Evolutionary conservation across 1,284 basidiomycete genomes (phyloP).

Genomic region (Trametes hirsuta): DNA sequence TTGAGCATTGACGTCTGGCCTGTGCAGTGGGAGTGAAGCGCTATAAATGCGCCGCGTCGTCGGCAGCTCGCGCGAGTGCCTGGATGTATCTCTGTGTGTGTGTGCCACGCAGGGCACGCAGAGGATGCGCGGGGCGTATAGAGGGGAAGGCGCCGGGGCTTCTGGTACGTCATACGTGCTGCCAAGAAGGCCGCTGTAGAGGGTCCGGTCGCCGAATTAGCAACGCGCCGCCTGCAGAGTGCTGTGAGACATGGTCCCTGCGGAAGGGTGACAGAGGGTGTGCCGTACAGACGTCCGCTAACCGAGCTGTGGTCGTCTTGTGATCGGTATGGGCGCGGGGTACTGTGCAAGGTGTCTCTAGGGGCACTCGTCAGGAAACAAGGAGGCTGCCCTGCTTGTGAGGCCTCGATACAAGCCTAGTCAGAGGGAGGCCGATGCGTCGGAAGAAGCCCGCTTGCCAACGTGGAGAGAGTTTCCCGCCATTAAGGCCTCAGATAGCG

Average conservation of each 20-base stretch:
- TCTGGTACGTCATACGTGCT: conserved; percentile 14
- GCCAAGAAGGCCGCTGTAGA: conserved; percentile 4
- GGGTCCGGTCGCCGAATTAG: conserved; percentile 10
- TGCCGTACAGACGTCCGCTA: conserved; percentile 5
- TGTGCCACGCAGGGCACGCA: not conserved
- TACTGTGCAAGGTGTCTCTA: not conserved
- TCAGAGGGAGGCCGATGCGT: not conserved
- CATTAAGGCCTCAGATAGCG: not conserved
- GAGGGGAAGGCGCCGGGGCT: conserved; percentile 4
- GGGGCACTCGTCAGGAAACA: not conserved
- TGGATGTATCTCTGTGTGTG: not conserved
- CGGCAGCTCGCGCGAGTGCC: not conserved
- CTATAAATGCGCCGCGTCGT: not conserved
- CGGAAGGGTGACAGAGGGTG: not conserved
- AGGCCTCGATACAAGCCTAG: no score
- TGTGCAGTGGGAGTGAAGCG: conserved; percentile 1
- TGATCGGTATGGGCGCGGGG: conserved; percentile 1
- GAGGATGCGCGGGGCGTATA: not conserved
- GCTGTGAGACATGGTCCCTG: conserved; percentile 4
- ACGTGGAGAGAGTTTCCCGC: not conserved
- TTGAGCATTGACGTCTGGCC: not conserved
- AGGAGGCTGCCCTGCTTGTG: no score
- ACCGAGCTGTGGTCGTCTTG: not conserved
- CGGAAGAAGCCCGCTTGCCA: conserved; percentile 6
- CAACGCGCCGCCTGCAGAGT: conserved; percentile 1